A percentile compares a stretch with the other conserved stretches of the same genome.
Evolutionary conservation across 2,329 filamentous ascomycete genomes (phyloP).

Genomic region (Pseudogymnoascus sp.): DNA sequence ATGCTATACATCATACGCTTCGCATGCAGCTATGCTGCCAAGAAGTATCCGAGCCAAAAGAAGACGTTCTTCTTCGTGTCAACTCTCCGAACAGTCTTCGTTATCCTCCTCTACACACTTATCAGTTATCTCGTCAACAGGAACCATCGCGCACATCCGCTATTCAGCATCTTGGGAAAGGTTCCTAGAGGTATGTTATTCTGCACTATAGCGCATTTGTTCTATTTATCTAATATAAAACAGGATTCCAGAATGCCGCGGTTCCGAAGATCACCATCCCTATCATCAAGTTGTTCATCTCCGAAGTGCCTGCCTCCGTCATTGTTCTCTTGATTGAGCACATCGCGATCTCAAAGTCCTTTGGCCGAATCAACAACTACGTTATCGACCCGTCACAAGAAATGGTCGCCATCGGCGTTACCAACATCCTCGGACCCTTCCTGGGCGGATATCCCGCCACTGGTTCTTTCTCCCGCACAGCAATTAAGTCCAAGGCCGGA

Average conservation of each 20-base stretch:
- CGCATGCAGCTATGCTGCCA: conserved; percentile 57
- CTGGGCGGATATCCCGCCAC: conserved; percentile 87
- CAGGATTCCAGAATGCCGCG: conserved; percentile 71
- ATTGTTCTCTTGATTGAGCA: conserved; percentile 97
- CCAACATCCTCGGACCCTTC: conserved; percentile 85
- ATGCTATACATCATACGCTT: conserved; percentile 71
- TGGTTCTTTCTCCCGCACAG: conserved; percentile 91
- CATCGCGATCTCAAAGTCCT: conserved; percentile 94
- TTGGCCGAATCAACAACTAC: conserved; percentile 94
- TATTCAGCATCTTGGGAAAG: conserved; percentile 65
- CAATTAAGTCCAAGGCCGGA: conserved; percentile 95
- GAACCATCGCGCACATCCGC: conserved; percentile 52
- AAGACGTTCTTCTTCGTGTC: conserved; percentile 85
- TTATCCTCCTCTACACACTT: conserved; percentile 86
- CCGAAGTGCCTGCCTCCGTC: conserved; percentile 73
- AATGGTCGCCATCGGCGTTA: conserved; percentile 86
- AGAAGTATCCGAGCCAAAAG: conserved; percentile 59
- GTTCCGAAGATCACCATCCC: conserved; percentile 60
- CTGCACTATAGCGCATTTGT: neutral
- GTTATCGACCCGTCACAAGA: conserved; percentile 93
- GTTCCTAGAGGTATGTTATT: conserved; percentile 62
- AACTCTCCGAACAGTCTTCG: conserved; percentile 82
- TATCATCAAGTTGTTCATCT: conserved; percentile 62
- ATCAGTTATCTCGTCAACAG: conserved; percentile 82
- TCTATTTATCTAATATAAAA: neutral